A percentile compares a stretch with the other conserved stretches of the same genome.
Evolutionary conservation across 768 basidiomycete genomes (phyloP).

Genomic region (Leccinum rimulosum): DNA sequence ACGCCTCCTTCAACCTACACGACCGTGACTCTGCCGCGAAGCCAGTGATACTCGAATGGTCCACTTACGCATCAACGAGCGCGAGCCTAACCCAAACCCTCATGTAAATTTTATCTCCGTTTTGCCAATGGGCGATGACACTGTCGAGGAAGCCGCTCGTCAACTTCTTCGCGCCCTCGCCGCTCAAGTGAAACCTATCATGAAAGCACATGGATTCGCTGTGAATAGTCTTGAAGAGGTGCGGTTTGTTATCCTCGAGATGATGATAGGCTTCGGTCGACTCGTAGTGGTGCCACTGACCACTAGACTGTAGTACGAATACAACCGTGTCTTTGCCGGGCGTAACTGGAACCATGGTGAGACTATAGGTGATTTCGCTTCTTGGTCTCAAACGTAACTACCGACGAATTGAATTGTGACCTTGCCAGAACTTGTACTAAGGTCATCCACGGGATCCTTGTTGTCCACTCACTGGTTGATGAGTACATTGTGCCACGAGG

Average conservation of each 20-base stretch:
- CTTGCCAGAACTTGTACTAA: constrained; percentile 66
- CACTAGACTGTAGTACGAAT: constrained; percentile 56
- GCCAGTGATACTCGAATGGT: constrained; percentile 43
- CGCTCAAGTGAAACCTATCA: constrained; percentile 79
- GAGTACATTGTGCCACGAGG: constrained; percentile 83
- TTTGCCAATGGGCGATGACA: constrained; percentile 42
- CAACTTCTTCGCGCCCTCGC: constrained; percentile 77
- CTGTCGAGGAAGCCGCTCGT: constrained; percentile 58
- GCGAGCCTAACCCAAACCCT: constrained; percentile 69
- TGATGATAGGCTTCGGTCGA: background rate
- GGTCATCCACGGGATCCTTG: constrained; percentile 58
- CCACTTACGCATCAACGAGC: constrained; percentile 69
- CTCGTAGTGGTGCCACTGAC: background rate
- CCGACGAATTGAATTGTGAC: background rate
- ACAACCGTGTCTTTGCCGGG: constrained; percentile 75
- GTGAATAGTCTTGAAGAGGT: constrained; percentile 87
- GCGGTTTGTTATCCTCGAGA: constrained; percentile 4
- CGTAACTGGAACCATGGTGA: constrained; percentile 87
- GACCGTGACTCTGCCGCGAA: background rate
- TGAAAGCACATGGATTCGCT: constrained; percentile 74
- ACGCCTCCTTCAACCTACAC: constrained; percentile 1
- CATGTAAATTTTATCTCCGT: constrained; percentile 74
- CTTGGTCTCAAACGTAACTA: background rate
- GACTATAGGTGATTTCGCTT: constrained; percentile 54
- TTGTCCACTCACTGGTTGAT: constrained; percentile 65